Conservation (phyloP, 1,284 basidiomycete genomes). For the Ganoderma boninense region DNA sequence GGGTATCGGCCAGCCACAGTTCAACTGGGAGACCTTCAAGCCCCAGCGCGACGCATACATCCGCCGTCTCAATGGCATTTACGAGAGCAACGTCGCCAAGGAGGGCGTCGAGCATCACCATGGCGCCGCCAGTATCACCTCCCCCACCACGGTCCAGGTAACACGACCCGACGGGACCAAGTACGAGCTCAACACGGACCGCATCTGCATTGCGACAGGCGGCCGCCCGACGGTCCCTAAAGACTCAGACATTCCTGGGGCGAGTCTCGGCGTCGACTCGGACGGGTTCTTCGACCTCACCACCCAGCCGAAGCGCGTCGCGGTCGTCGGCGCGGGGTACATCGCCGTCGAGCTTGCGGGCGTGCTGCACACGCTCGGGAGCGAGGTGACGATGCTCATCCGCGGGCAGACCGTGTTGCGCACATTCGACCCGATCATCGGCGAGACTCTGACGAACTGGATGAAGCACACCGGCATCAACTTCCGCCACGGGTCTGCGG, state of each 20-base stretch:
- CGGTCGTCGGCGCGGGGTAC: constrained; percentile 96
- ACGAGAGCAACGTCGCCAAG: constrained; percentile 87
- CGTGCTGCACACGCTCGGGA: constrained; percentile 86
- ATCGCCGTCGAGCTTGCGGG: constrained; percentile 97
- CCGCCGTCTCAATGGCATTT: constrained; percentile 89
- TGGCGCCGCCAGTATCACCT: constrained; percentile 81
- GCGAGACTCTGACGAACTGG: constrained; percentile 91
- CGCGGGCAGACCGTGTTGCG: constrained; percentile 91
- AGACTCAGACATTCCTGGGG: constrained; percentile 88
- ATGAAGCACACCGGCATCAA: constrained; percentile 94
- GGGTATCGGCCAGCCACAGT: constrained; percentile 63
- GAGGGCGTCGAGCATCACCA: constrained; percentile 92
- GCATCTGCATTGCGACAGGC: constrained; percentile 88
- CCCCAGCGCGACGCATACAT: constrained; percentile 97
- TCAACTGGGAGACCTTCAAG: constrained; percentile 94
- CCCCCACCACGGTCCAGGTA: constrained; percentile 73
- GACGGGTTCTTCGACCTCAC: constrained; percentile 97
- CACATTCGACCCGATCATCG: constrained; percentile 90
- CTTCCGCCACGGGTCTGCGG: constrained; percentile 83
- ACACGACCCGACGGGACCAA: constrained; percentile 66
- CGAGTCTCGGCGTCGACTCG: constrained; percentile 89
- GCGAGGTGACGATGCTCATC: constrained; percentile 93
- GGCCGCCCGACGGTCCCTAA: constrained; percentile 86
- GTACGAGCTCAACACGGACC: constrained; percentile 78
- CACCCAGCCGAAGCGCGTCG: constrained; percentile 92